Evolutionary conservation across 2,329 filamentous ascomycete genomes (phyloP), one percentile per base, ranked within the genome.

Genomic region (Colletotrichum aenigma): DNA sequence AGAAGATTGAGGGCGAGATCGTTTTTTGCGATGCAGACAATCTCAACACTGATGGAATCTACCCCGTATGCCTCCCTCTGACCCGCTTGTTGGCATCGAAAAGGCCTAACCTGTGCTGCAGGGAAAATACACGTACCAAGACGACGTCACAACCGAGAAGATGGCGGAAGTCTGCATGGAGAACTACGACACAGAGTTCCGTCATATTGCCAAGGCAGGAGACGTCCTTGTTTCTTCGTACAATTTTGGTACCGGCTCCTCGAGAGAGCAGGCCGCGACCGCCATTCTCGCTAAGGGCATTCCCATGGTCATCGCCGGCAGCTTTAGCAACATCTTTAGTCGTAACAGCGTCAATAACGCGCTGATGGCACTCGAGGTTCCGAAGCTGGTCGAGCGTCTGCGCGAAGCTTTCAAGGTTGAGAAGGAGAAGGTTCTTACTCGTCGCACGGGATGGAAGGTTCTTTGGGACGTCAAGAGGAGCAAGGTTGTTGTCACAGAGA

Each of bases 81-180:
- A 52, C n/a, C 18, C 10, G 10, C 30, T 32, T 12, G 10, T 32
- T 32, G 10, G 30, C 30, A 12, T 32, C 10, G 1, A 32, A 32
- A 5, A 32, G 10, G 10, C 10, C 30, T 32, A 32, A 32, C 4
- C 4, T 1, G 30, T 32, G 28, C n/a, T 2, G 32, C 30, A 61
- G 58, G 58, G 72, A 6, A 96, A 96, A 82, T 96, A 95, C 84
- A 98, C 96, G 0, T 98, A 98, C 85, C 95, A 97, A 82, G 96
- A 98, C 81, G 90, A 94, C 80, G 89, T 98, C 1, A 86, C 94
- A 0, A 87, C 86, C 1, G 93, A 95, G 76, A 92, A 92, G 72
- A 98, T 98, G 96, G 95, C 95, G 0, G 88, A 94, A 78, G 96
- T 96, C 1, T 96, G 94, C 84, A 98, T 98, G 96, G 91, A 94